phyloP scores from a whole-genome alignment of 2,329 filamentous ascomycete species.

The Aspergillus awamori region DNA sequence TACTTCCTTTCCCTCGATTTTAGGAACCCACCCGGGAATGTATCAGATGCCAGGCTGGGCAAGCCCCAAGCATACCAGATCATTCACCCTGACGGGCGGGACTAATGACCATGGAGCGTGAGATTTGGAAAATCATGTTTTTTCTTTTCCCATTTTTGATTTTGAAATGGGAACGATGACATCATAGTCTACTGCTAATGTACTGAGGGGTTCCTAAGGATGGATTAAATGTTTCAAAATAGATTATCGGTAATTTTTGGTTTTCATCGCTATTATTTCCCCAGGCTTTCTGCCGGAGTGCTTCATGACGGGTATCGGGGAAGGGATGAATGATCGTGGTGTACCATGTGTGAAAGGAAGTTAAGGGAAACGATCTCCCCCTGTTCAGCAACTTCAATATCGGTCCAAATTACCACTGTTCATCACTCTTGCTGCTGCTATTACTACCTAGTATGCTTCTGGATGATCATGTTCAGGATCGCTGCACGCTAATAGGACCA shows the following conservation, averaged over 20 bases:
- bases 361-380: constrained; percentile 15
- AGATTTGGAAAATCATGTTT: constrained; percentile 5
- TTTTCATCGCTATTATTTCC: too few species aligned
- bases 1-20: constrained; percentile 1
- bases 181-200: constrained; percentile 13
- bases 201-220: background rate
- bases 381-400: background rate
- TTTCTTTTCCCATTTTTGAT: background rate
- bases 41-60: constrained; percentile 25
- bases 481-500: constrained; percentile 19
- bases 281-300: too few species aligned
- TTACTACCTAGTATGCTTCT: background rate
- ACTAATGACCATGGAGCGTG: constrained; percentile 25
- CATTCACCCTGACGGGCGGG: constrained; percentile 12
- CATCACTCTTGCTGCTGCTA: background rate
- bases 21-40: constrained; percentile 17
- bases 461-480: constrained; percentile 14
- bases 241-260: background rate
- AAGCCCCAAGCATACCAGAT: constrained; percentile 22
- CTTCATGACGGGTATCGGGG: constrained; percentile 17
- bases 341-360: constrained; percentile 24
- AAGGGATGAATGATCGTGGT: constrained; percentile 19
- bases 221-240: background rate
- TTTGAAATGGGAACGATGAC: constrained; percentile 13
- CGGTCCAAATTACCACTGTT: background rate